phyloP scores from a whole-genome alignment of 352 stramenopile genomes.

The Globisporangium takayamanum region DNA sequence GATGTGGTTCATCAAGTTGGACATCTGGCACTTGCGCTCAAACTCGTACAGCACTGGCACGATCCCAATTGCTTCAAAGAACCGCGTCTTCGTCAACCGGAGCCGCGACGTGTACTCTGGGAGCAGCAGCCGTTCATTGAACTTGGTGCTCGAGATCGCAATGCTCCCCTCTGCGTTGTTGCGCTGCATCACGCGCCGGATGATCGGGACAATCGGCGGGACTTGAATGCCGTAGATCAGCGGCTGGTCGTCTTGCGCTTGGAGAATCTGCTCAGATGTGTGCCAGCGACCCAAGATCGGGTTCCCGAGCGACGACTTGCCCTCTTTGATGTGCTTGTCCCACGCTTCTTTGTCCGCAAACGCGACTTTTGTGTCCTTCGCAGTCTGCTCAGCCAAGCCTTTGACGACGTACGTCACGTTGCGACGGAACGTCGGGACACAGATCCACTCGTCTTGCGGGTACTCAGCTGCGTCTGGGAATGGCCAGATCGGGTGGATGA shows the following conservation, averaged over 20 bases:
- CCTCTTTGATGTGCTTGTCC: constrained; percentile 47
- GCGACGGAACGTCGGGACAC: constrained; percentile 53
- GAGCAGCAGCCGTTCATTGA: constrained; percentile 73
- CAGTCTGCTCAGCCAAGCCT: constrained; percentile 28
- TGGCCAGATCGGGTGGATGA: constrained; percentile 70
- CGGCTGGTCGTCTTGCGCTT: constrained; percentile 48
- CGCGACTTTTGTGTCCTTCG: constrained; percentile 36
- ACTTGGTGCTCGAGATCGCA: constrained; percentile 48
- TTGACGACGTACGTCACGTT: constrained; percentile 74
- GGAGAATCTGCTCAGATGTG: constrained; percentile 46
- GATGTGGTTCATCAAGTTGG: constrained; percentile 76
- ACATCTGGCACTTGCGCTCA: constrained; percentile 85
- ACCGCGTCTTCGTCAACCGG: constrained; percentile 56
- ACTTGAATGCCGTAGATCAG: constrained; percentile 69
- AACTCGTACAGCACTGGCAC: constrained; percentile 85
- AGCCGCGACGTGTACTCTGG: constrained; percentile 67
- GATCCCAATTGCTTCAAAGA: constrained; percentile 76
- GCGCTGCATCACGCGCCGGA: constrained; percentile 77
- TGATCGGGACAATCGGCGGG: constrained; percentile 71
- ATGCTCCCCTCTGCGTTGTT: constrained; percentile 57
- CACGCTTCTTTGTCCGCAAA: constrained; percentile 45
- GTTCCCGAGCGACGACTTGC: constrained; percentile 58
- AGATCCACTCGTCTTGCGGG: constrained; percentile 54
- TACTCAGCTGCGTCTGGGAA: constrained; percentile 22
- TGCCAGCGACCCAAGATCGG: constrained; percentile 79